phyloP scores from a whole-genome alignment of 441 rosid genomes.

The Metrosideros polymorpha region DNA sequence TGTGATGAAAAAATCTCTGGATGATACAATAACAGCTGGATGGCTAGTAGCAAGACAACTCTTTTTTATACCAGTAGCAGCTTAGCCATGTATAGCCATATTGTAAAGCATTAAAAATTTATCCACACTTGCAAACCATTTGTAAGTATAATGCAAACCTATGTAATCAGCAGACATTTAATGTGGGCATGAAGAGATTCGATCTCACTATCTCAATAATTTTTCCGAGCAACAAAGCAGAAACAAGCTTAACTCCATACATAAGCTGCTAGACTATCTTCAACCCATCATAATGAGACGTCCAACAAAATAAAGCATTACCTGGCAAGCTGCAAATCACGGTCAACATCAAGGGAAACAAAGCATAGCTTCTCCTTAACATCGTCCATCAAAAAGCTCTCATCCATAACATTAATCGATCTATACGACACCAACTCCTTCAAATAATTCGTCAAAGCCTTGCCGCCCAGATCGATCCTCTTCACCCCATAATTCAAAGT shows the following conservation, averaged over 20 bases:
- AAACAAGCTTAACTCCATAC: neutral
- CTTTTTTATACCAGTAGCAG: neutral
- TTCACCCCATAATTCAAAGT: slow-evolving; percentile 60
- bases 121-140: neutral
- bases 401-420: slow-evolving; percentile 75
- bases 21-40: neutral
- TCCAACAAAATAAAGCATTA: neutral
- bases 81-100: neutral
- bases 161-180: neutral
- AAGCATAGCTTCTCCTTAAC: slow-evolving; percentile 93
- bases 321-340: slow-evolving; percentile 65
- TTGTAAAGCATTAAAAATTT: neutral
- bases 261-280: neutral
- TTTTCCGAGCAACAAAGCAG: neutral
- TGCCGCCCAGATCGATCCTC: slow-evolving; percentile 90
- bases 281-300: neutral
- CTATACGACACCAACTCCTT: slow-evolving; percentile 87
- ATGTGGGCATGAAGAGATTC: neutral
- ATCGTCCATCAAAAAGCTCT: slow-evolving; percentile 79
- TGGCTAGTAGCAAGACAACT: neutral
- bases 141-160: neutral
- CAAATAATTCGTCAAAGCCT: slow-evolving; percentile 85
- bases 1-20: neutral
- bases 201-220: neutral
- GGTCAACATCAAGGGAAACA: slow-evolving; percentile 70